A percentile compares a stretch with the other conserved stretches of the same genome.
Conservation (phyloP, 768 basidiomycete species). For the Boletellus emodensis region DNA sequence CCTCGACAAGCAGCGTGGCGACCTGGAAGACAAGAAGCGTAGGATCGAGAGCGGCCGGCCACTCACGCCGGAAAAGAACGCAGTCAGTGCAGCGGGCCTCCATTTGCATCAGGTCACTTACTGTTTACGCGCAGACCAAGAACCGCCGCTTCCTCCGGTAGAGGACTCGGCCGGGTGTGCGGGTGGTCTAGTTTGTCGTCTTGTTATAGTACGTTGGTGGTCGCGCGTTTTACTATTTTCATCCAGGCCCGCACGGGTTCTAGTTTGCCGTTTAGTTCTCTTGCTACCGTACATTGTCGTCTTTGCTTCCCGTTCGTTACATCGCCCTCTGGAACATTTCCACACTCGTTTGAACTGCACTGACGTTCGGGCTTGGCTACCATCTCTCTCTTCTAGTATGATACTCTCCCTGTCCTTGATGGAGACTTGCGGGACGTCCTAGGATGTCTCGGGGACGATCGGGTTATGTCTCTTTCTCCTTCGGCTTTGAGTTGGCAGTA, state of each 20-base stretch:
- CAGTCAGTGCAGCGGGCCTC: slow-evolving; percentile 47
- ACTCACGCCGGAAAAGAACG: slow-evolving; percentile 89
- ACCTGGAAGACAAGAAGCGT: slow-evolving; percentile 98
- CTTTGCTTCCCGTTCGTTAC: slow-evolving; percentile 30
- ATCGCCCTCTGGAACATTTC: slow-evolving; percentile 42
- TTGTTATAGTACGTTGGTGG: slow-evolving; percentile 30
- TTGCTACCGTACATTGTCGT: slow-evolving; percentile 43
- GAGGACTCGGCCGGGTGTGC: slow-evolving; percentile 8
- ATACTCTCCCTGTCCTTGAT: slow-evolving; percentile 39
- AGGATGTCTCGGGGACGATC: slow-evolving; percentile 24
- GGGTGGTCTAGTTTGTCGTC: slow-evolving; percentile 21
- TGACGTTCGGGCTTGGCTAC: slow-evolving; percentile 50
- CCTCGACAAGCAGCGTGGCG: slow-evolving; percentile 90
- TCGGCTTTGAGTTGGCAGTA: slow-evolving; percentile 5
- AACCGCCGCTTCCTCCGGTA: slow-evolving; percentile 37
- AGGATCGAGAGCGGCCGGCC: slow-evolving; percentile 92
- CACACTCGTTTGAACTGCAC: slow-evolving; percentile 49
- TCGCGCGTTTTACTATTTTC: slow-evolving; percentile 23
- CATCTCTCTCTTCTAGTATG: slow-evolving; percentile 47
- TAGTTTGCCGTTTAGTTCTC: slow-evolving; percentile 35
- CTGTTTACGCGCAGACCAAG: slow-evolving; percentile 27
- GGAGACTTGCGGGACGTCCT: slow-evolving; percentile 22
- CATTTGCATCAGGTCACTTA: slow-evolving; percentile 6
- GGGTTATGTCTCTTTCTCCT: slow-evolving; percentile 13
- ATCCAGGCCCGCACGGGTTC: slow-evolving; percentile 33